Base-by-base conservation (phyloP, 257 asterid genomes). In the Penstemon eatonii region DNA sequence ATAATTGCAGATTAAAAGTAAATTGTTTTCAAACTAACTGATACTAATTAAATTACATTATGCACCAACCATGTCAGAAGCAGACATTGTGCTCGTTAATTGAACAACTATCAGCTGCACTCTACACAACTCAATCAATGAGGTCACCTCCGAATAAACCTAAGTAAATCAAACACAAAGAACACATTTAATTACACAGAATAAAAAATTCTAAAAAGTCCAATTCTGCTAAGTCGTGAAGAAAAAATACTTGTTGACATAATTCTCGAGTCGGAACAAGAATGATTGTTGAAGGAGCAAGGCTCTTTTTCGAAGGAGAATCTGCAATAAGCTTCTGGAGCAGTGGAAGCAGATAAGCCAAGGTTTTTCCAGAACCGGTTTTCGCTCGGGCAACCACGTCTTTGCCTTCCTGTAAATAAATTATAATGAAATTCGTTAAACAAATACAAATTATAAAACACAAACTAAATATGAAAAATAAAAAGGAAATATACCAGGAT, bases 301-400 rank as follows among this genome's bases (percentile, higher is more conserved):
- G 69, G 46, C 74, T 82, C 78, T 65, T 75, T 49, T 72, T 83
- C 0, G 88, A 76, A 33, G 87, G 15, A 8, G 85, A 70, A 74
- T 80, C 88, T 38, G 86, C 83, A 70, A 94, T 84, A 25, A 90
- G 90, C 80, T 88, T 94, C 75, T 91, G 99, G 77, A 94, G 93
- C 71, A 94, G 62, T 40, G 99, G 99, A 54, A 94, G 93, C 58
- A 94, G 82, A 76, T 91, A 94, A 9, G 96, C 95, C 18, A 87
- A 79, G 45, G 99, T 94, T 77, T 94, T 94, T 15, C 97, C 99
- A 8, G 99, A 94, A 52, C 99, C 97, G n/a, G 99, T 94, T 80
- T 94, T 94, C 4, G 97, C 97, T 70, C 95, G 87, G 36, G 97
- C 96, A 67, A 91, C 97, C 75, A 94, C 95, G 68, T 91, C 97